Evolutionary conservation across 345 rosid genomes (phyloP).

Genomic region (Salix arbutifolia): DNA sequence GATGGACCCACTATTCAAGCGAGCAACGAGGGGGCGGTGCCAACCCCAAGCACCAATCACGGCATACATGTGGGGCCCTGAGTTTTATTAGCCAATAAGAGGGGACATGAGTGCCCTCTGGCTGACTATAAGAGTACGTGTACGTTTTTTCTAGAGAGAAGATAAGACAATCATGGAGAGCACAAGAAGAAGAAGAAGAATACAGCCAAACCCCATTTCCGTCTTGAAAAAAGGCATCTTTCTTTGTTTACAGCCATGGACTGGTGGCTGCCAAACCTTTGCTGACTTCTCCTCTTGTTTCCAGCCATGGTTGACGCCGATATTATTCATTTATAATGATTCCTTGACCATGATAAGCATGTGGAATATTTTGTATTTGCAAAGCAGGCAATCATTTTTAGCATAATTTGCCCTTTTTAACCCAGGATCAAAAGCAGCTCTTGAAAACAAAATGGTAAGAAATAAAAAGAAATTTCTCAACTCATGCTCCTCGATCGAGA

Average conservation of each 20-base stretch:
- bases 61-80: neutral
- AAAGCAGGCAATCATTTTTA: neutral
- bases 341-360: neutral
- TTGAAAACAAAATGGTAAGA: neutral
- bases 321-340: neutral
- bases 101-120: neutral
- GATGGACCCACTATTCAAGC: neutral
- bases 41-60: neutral
- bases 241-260: neutral
- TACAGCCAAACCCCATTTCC: too few relatives aligned
- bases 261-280: neutral
- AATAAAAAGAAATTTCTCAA: neutral
- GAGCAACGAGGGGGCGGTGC: neutral
- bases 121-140: neutral
- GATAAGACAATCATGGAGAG: conserved; percentile 8
- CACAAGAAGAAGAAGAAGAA: neutral
- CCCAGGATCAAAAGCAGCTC: neutral
- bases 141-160: neutral
- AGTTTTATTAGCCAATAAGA: neutral
- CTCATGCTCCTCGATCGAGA: neutral
- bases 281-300: neutral
- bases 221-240: too few relatives aligned
- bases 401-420: too few relatives aligned
- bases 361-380: neutral
- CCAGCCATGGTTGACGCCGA: too few relatives aligned